Percentiles rank a stretch among this genome's conserved stretches.
phyloP scores from a whole-genome alignment of 1,284 basidiomycete genomes.

The Cystobasidium pallidum region DNA sequence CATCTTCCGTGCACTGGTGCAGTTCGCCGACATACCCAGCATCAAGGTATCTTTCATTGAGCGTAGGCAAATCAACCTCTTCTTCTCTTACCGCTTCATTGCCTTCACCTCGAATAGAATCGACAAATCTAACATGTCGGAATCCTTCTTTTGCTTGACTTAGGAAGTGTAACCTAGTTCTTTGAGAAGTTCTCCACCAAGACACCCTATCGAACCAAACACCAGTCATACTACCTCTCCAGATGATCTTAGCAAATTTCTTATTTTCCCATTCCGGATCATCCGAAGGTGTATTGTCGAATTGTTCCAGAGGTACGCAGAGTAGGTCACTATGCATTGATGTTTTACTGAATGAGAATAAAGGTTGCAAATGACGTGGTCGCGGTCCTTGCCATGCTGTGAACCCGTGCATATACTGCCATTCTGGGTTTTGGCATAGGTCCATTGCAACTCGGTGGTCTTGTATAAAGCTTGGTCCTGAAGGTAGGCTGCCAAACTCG shows the following conservation, averaged over 20 bases:
- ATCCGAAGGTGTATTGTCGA: slow-evolving; percentile 54
- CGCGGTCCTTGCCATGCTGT: slow-evolving; percentile 52
- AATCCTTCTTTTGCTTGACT: slow-evolving; percentile 54
- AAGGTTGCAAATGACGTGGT: slow-evolving; percentile 50
- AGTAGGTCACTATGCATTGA: slow-evolving; percentile 59
- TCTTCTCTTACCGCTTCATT: slow-evolving; percentile 46
- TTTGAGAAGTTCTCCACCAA: slow-evolving; percentile 59
- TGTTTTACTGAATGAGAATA: slow-evolving; percentile 55
- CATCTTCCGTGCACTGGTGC: slow-evolving; percentile 52
- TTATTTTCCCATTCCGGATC: slow-evolving; percentile 60
- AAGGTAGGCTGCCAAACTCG: slow-evolving; percentile 48
- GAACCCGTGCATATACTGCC: slow-evolving; percentile 54
- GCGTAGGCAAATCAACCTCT: slow-evolving; percentile 42
- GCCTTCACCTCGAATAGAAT: slow-evolving; percentile 24
- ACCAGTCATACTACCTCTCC: slow-evolving; percentile 59
- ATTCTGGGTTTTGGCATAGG: slow-evolving; percentile 60
- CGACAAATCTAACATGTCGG: slow-evolving; percentile 39
- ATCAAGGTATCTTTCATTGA: slow-evolving; percentile 54
- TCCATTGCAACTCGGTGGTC: slow-evolving; percentile 61
- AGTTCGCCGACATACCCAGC: slow-evolving; percentile 52
- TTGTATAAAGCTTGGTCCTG: slow-evolving; percentile 56
- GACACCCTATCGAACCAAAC: slow-evolving; percentile 58
- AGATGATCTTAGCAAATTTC: slow-evolving; percentile 56
- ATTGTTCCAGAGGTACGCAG: slow-evolving; percentile 60
- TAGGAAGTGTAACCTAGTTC: slow-evolving; percentile 58